Percentiles rank a stretch among this genome's conserved stretches.
These are phyloP conservation scores for Moricandia arvensis DNA, from an alignment of 345 rosid genomes.

Conservation along the genomic window DNA sequence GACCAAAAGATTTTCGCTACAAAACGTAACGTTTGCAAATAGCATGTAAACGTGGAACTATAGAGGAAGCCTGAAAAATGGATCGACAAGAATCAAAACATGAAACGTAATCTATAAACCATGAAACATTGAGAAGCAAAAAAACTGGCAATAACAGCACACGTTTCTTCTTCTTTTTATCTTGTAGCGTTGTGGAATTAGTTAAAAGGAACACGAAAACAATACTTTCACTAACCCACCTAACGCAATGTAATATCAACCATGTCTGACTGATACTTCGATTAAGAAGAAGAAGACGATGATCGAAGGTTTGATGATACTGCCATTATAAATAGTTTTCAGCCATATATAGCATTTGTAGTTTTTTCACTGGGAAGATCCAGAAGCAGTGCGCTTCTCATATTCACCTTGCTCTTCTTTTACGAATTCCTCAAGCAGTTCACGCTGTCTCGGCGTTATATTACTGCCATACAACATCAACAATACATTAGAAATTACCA, in stretches of 20 bases:
- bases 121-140: not conserved
- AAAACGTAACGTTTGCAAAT: not conserved
- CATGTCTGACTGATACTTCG: conserved; percentile 1
- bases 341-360: not conserved
- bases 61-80: too few species aligned
- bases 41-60: not conserved
- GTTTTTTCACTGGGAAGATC: conserved; percentile 59
- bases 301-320: not conserved
- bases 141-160: conserved; percentile 15
- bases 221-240: conserved; percentile 27
- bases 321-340: conserved; percentile 9
- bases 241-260: not conserved
- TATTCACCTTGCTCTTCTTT: conserved; percentile 88
- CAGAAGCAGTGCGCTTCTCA: conserved; percentile 70
- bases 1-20: not conserved
- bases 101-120: not conserved
- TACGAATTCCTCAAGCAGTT: conserved; percentile 84
- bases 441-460: conserved; percentile 77
- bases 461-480: conserved; percentile 43
- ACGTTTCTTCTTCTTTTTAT: not conserved
- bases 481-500: not conserved
- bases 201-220: conserved; percentile 5
- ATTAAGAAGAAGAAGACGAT: conserved; percentile 7
- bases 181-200: conserved; percentile 2
- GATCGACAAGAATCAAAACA: not conserved